Conservation (phyloP, 2,329 filamentous ascomycete genomes). For the Penicillium sp. region DNA sequence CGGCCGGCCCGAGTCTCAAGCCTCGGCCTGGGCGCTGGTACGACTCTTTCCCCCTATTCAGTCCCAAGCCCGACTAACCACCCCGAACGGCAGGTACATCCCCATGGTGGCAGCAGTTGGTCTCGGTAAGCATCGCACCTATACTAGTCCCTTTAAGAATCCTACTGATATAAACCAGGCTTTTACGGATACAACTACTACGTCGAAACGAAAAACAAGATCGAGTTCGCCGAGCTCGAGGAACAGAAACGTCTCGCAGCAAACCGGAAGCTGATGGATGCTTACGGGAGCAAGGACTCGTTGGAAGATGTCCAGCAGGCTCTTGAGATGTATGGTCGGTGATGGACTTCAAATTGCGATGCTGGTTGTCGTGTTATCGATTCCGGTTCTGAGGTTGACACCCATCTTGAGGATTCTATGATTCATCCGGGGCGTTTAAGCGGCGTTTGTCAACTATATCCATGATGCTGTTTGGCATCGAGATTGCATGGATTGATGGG, state of each 20-base stretch:
- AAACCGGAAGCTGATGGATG: conserved; percentile 45
- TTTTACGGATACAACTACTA: conserved; percentile 28
- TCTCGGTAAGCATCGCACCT: conserved; percentile 11
- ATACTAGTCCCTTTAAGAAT: no score
- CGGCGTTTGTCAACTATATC: not conserved
- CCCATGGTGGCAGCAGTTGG: conserved; percentile 21
- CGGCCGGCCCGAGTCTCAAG: conserved; percentile 12
- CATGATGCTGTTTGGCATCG: not conserved
- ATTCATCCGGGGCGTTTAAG: not conserved
- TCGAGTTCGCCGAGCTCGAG: conserved; percentile 14
- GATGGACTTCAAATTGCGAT: conserved; percentile 1
- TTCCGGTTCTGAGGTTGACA: no score
- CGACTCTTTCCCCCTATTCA: conserved; percentile 2
- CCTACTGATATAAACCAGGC: conserved; percentile 7
- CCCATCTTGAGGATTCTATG: not conserved
- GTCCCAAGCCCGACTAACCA: not conserved
- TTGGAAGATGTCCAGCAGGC: conserved; percentile 46
- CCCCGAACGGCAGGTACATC: conserved; percentile 13
- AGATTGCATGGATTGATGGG: not conserved
- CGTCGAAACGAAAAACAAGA: conserved; percentile 12
- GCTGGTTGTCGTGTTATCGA: conserved; percentile 5
- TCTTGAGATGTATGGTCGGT: conserved; percentile 45
- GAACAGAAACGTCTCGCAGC: conserved; percentile 36
- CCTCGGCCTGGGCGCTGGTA: conserved; percentile 19
- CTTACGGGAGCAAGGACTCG: conserved; percentile 46